Evolutionary conservation across 495 filamentous ascomycete genomes (phyloP), one percentile per base, ranked within the genome.

Genomic region (Trichoderma reesei): DNA sequence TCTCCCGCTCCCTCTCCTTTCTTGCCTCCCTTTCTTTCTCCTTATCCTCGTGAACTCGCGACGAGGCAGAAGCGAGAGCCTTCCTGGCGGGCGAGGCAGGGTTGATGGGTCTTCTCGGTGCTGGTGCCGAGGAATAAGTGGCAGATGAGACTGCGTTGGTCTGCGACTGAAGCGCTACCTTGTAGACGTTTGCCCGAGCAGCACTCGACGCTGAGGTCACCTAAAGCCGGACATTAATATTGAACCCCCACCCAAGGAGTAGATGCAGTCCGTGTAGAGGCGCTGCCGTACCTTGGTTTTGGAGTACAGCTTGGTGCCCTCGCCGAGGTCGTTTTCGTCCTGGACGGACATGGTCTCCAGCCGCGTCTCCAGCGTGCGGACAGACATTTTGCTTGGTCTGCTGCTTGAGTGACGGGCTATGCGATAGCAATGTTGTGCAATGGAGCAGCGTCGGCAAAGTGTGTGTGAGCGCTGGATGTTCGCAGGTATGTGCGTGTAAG

Each of bases 261-360:
- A 20, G 48, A 7, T 8, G 14, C 6, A 56, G 26, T 26, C 26
- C n/a, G 14, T 18, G 44, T 18, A 48, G n/a, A 36, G 18, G 48
- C 16, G 26, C 67, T 65, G 60, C 65, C 66, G 18, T 75, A 91
- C 89, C 85, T 92, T 93, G 34, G 83, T 75, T 74, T 91, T 93
- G 51, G 80, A 77, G 67, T 86, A 85, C 37, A 71, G 54, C 14
- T 78, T 76, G 39, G 71, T 75, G 54, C 73, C 78, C 66, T 81
- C 77, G 41, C 74, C 72, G 48, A 74, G 75, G 7, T 89, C 88
- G 67, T 90, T 90, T 70, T 93, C 91, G 69, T 92, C 90, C 67
- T 87, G 88, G 41, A 96, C 86, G 18, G 89, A 86, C 72, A 94
- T 77, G 67, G 84, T 86, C 83, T 92, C 90, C 70, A 96, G 87